Evolutionary conservation across 441 rosid species (phyloP), one percentile per base, ranked within the genome.

Genomic region (Capsella rubella): DNA sequence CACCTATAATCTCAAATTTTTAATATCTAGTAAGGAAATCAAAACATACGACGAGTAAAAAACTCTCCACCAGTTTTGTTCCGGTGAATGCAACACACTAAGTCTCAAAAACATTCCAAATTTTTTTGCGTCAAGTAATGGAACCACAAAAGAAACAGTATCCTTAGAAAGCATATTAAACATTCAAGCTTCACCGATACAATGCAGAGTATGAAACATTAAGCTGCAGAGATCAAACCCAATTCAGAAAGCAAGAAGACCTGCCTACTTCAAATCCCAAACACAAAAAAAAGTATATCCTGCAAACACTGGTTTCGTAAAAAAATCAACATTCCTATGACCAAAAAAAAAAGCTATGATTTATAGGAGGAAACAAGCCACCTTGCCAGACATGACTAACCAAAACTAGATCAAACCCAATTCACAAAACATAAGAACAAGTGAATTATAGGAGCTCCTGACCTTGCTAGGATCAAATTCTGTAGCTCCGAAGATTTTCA

Each of bases 111-210:
- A 42, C 52, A 15, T 53, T 40, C 4, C 21, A 0, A 9, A 27
- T 28, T 1, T 13, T 1, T 40, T 52, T 18, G 18, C 13, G 64
- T 31, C 46, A 42, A 53, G 53, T 28, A 27, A 54, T 42, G n/a
- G 29, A 32, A 40, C 3, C 56, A 72, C 64, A 55, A n/a, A 14
- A 62, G 3, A 54, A 56, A 64, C 58, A 27, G 64, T 63, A 45
- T 54, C 28, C 64, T 14, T 37, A 45, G 31, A 45, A 10, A 47
- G 52, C 52, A 67, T 34, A 66, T 6, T 13, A 55, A 64, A 49
- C 73, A 74, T 42, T 58, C 21, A 52, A 67, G 46, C 49, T 56
- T 67, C 69, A 74, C 5, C 10, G 11, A 74, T 50, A 32, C 45
- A 39, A 58, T 59, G 73, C 52, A 60, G 11, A 59, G 15, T 12